Base-by-base conservation (phyloP, 176 grass and related monocot genomes). In the Oryza officinalis region DNA sequence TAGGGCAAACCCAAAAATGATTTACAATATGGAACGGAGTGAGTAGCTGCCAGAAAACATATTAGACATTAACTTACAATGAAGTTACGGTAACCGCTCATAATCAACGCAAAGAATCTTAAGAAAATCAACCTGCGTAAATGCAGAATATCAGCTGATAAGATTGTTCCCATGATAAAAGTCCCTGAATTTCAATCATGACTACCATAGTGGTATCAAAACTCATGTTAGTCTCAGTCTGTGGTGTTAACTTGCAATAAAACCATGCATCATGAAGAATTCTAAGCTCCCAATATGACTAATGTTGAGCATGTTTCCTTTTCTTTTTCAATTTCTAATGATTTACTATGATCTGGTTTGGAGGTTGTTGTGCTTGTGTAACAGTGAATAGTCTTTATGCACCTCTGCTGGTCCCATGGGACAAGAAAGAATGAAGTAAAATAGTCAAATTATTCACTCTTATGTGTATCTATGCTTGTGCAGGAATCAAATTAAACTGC, bases 71-170 rank as follows among this genome's bases (percentile, higher is more conserved):
- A 68, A 54, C 93, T 99, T 92, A 99, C 96, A 89, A 99, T 95
- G 77, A 99, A 99, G 84, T 99, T 99, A 79, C 89, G 96, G 71
- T 99, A 99, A 67, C 96, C 96, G 84, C 93, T 99, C 83, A 99
- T 78, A 65, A 99, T 91, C 68, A 88, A 85, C 75, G 96, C 93
- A 88, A 99, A 96, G 78, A 96, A 99, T 86, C 87, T 99, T 86
- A 99, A 92, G 88, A 99, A 99, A 89, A 99, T 92, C 87, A 99
- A 89, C 86, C 96, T 99, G 85, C 83, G 92, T 33, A 85, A 65
- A 86, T 88, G 80, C 12, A 90, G 49, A 82, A 81, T 26, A 63
- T 85, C 28, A 80, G 75, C 28, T 52, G 81, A 86, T 75, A 81
- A 74, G 91, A 81, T 66, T 76, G 82, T 75, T 69, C 72, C 32